Base-by-base conservation (phyloP, 768 basidiomycete genomes). In the Paxillus involutus region DNA sequence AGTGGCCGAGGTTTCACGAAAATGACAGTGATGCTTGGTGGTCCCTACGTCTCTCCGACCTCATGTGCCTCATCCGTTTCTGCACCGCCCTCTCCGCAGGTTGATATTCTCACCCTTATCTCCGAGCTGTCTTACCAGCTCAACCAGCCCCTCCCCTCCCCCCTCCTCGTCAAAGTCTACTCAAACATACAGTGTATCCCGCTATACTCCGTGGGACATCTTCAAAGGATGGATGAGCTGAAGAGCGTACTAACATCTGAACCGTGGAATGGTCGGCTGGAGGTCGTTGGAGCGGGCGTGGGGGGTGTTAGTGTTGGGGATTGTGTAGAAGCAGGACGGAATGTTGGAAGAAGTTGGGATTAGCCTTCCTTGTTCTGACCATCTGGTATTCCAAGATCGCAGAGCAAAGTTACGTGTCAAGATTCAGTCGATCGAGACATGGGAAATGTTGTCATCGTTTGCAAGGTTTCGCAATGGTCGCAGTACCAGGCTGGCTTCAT, bases 11-110 rank as follows among this genome's bases (percentile, higher is more conserved):
- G 72, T 16, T 74, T 86, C 56, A 85, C 87, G 26, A 97, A 96
- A 67, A 65, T 95, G 59, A 94, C 95, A 0, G 80, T 94, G 42
- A 95, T 99, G 92, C 72, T 94, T 21, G 93, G 94, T 17, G 94
- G 93, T 0, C 88, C 92, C 1, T 84, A 91, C 60, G 59, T 49
- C 26, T 52, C 41, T 57, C 47, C 45, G 2, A 44, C 21, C 46
- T 29, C 58, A 63, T 53, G 12, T 5, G 35, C 11, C 12, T 62
- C 61, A 47, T 68, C 66, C 62, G 21, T 29, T 65, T 51, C 53
- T 62, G 56, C 52, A 56, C 56, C 47, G 49, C 17, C 39, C 17
- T 43, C 56, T n/a, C 50, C 62, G 53, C 63, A 54, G 46, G 42
- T 74, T 49, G 63, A 67, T 53, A 57, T 64, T 21, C 60, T 65